phyloP scores from a whole-genome alignment of 2,329 filamentous ascomycete genomes.

The Epichloe festucae region DNA sequence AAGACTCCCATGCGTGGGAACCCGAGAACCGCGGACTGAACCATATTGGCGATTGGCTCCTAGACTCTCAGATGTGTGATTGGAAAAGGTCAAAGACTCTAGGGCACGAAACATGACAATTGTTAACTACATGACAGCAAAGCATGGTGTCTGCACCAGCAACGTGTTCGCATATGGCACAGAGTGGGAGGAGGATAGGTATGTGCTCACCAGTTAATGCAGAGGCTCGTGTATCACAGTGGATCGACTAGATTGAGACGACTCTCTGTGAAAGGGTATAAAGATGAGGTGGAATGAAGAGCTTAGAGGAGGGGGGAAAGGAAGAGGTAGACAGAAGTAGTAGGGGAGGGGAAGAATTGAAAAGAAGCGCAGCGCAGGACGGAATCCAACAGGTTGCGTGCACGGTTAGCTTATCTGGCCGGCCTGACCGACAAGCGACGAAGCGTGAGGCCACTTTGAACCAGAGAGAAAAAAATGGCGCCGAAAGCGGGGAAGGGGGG shows the following conservation, averaged over 20 bases:
- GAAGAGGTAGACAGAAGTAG: slow-evolving; percentile 9
- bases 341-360: slow-evolving; percentile 10
- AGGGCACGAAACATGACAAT: background rate
- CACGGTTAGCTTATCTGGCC: background rate
- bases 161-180: background rate
- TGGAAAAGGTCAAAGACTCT: slow-evolving; percentile 2
- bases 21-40: slow-evolving; percentile 72
- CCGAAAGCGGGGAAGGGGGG: slow-evolving; percentile 21
- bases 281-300: slow-evolving; percentile 1
- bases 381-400: background rate
- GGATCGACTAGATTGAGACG: slow-evolving; percentile 3
- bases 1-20: slow-evolving; percentile 98
- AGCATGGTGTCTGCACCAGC: slow-evolving; percentile 1
- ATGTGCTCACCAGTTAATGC: slow-evolving; percentile 1
- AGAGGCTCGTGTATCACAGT: slow-evolving; percentile 7
- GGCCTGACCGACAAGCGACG: background rate
- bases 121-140: background rate
- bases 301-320: slow-evolving; percentile 4
- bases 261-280: slow-evolving; percentile 2
- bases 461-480: slow-evolving; percentile 12
- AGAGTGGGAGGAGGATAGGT: background rate
- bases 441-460: slow-evolving; percentile 11
- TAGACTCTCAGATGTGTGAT: slow-evolving; percentile 6
- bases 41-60: slow-evolving; percentile 36
- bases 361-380: slow-evolving; percentile 7